These are phyloP conservation scores for Paramecium octaurelia DNA, from an alignment of 73 alveolate genomes.

Conservation along the genomic window DNA sequence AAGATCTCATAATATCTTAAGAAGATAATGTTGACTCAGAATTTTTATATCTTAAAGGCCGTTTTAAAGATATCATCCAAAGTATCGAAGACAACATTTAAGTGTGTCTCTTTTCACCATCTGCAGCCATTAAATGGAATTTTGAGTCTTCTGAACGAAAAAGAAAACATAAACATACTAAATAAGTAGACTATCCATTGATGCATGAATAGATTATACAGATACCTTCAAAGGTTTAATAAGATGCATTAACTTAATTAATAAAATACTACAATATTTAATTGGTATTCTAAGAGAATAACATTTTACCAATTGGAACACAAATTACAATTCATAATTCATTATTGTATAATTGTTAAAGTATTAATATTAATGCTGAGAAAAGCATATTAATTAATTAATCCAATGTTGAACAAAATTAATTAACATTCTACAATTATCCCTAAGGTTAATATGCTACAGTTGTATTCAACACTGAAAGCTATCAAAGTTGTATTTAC, in stretches of 20 bases:
- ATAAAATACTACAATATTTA: background rate
- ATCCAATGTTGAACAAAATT: background rate
- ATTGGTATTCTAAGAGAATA: background rate
- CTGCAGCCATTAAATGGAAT: background rate
- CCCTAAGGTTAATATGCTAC: constrained; percentile 12
- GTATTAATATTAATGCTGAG: background rate
- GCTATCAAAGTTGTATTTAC: background rate
- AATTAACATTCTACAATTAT: background rate
- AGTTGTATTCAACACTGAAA: background rate
- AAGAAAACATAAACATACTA: background rate
- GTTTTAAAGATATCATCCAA: background rate
- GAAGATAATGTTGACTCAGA: background rate
- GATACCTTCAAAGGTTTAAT: background rate
- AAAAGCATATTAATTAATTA: background rate
- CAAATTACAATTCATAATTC: background rate
- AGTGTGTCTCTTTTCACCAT: background rate
- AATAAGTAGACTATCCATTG: background rate
- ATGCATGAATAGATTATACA: background rate
- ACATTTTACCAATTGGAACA: background rate
- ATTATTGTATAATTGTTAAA: background rate
- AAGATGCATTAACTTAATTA: background rate
- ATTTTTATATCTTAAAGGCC: background rate
- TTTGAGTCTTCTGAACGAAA: background rate
- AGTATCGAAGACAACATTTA: background rate
- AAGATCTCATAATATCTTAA: background rate